Base-by-base conservation (phyloP, 2,329 filamentous ascomycete species). In the Nothophoma quercina region DNA sequence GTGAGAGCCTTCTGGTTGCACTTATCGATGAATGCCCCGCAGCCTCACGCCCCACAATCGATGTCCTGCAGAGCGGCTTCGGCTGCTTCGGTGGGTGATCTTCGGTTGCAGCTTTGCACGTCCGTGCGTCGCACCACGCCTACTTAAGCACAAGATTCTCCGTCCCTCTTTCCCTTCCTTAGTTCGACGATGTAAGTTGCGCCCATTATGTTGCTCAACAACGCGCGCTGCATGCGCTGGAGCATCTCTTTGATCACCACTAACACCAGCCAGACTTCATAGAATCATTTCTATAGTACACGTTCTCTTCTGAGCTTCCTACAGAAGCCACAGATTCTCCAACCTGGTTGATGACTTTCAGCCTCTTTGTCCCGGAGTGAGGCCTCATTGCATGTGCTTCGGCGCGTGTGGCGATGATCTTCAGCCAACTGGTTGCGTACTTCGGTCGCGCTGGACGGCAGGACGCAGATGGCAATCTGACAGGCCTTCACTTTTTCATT, bases 401-500 rank as follows among this genome's bases (percentile, higher is more conserved):
- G 89, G 86, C 93, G 88, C 88, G 85, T 87, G 88, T 87, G 88
- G 87, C 91, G 89, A 95, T 95, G 91, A 96, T 95, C 90, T 95
- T 89, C 82, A 87, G 89, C 89, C 88, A 79, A 82, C 81, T 74
- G 59, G 69, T 79, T 83, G 88, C 83, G 84, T 87, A 85, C 85
- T 87, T 92, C 80, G 89, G 89, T 87, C 88, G 84, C 84, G 80
- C 78, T 81, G 79, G 78, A 81, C 80, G 88, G 89, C 89, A 89
- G 90, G 89, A 89, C 85, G 83, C 84, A 81, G 89, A 89, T 82
- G 88, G 71, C 68, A 85, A 89, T 93, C 90, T 95, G 90, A 93
- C 90, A 90, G 90, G 82, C 81, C 48, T 59, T 66, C 33, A 52
- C 54, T 65, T 71, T 72, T 72, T 70, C 70, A 64, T 70, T 68